Percentiles rank a stretch among this genome's conserved stretches.
Conservation (phyloP, 371 early-diverging fungal species). For the Circinella umbellata region DNA sequence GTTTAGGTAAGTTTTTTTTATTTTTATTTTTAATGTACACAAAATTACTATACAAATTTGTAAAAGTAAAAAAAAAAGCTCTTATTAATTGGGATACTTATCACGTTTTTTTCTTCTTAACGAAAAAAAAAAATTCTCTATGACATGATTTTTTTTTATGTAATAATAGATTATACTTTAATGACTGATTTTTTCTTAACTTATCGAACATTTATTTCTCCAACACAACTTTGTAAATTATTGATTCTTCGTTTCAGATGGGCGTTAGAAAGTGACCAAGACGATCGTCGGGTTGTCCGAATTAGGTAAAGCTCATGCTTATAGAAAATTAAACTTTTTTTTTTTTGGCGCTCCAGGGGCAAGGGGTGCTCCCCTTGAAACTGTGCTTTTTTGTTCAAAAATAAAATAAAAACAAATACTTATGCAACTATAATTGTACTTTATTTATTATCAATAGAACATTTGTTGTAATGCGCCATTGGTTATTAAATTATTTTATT, state of each 20-base stretch:
- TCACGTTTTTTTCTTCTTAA: too few relatives aligned
- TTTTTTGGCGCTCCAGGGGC: too few relatives aligned
- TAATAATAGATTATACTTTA: constrained; percentile 61
- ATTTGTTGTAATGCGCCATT: constrained; percentile 70
- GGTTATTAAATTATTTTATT: constrained; percentile 71
- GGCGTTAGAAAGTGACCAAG: constrained; percentile 61
- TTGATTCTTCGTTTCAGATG: constrained; percentile 67
- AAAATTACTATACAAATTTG: too few relatives aligned
- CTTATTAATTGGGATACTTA: too few relatives aligned
- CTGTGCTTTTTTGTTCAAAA: too few relatives aligned
- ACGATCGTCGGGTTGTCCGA: constrained; percentile 62
- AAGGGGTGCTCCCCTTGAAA: too few relatives aligned
- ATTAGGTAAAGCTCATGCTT: constrained; percentile 45
- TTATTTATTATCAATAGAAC: constrained; percentile 35
- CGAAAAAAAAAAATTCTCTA: too few relatives aligned
- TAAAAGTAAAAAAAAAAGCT: too few relatives aligned
- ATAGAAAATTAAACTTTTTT: too few relatives aligned
- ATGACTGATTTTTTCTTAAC: constrained; percentile 76
- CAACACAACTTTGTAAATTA: constrained; percentile 58
- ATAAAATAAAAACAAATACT: neutral
- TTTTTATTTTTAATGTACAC: too few relatives aligned
- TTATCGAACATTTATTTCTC: constrained; percentile 68
- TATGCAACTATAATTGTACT: neutral
- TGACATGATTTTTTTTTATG: too few relatives aligned
- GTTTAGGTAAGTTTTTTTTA: constrained; percentile 50